Evolutionary conservation across 805 yeast genomes (phyloP).

Genomic region (Pichia phayaonensis): DNA sequence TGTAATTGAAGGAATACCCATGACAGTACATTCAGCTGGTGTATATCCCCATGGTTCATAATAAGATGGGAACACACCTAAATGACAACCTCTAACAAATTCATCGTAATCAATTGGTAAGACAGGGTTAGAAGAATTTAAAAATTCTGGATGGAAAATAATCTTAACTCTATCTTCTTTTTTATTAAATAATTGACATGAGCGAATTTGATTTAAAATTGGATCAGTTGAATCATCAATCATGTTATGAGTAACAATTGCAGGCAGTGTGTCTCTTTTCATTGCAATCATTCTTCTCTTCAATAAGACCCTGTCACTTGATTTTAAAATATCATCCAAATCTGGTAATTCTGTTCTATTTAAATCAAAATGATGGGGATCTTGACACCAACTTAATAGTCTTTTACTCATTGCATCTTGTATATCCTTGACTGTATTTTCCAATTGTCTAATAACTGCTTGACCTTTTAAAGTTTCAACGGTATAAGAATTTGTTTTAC

Average conservation of each 20-base stretch:
- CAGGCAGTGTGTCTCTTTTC: constrained; percentile 84
- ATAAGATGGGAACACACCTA: constrained; percentile 97
- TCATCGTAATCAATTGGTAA: constrained; percentile 92
- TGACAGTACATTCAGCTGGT: constrained; percentile 98
- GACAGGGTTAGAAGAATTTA: constrained; percentile 90
- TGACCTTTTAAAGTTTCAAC: constrained; percentile 94
- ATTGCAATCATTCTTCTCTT: constrained; percentile 91
- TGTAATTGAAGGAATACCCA: constrained; percentile 98
- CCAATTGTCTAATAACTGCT: constrained; percentile 89
- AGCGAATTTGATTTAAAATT: constrained; percentile 81
- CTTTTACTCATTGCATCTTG: constrained; percentile 81
- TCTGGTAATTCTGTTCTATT: constrained; percentile 44
- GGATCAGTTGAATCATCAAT: constrained; percentile 88
- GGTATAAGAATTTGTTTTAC: constrained; percentile 86
- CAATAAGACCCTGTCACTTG: constrained; percentile 80
- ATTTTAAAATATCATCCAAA: constrained; percentile 76
- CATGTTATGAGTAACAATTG: constrained; percentile 97
- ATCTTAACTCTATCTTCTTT: constrained; percentile 90
- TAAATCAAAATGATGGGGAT: constrained; percentile 39
- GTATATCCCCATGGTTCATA: constrained; percentile 99
- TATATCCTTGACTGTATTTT: constrained; percentile 80
- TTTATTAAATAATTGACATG: constrained; percentile 83
- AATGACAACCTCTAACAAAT: constrained; percentile 94
- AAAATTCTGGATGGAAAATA: constrained; percentile 95
- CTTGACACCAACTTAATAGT: constrained; percentile 76